A percentile compares a stretch with the other conserved stretches of the same genome.
These are phyloP conservation scores for Dothistroma pini DNA, from an alignment of 2,329 filamentous ascomycete genomes.

Conservation along the genomic window DNA sequence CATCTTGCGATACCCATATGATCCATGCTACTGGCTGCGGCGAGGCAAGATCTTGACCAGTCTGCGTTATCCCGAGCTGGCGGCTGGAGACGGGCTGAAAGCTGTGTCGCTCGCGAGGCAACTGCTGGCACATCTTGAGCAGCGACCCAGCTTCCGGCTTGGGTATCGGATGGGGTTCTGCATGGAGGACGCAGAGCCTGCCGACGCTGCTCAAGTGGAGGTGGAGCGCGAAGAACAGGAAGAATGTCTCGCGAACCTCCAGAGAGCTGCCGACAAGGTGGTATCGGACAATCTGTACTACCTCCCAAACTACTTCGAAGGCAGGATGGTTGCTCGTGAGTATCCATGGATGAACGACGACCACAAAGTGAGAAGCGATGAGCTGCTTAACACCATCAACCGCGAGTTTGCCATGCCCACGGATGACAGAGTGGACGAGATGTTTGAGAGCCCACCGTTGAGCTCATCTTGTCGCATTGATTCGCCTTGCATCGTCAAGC, in stretches of 20 bases:
- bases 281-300: constrained; percentile 15
- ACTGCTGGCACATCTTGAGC: constrained; percentile 11
- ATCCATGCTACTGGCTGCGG: constrained; percentile 25
- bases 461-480: not conserved
- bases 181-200: constrained; percentile 23
- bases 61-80: constrained; percentile 31
- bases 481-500: constrained; percentile 15
- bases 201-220: constrained; percentile 4
- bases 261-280: constrained; percentile 15
- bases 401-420: constrained; percentile 16
- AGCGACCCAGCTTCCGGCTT: constrained; percentile 16
- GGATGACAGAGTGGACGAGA: constrained; percentile 1
- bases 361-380: constrained; percentile 11
- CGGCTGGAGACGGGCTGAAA: constrained; percentile 29
- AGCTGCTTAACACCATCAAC: constrained; percentile 13
- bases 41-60: constrained; percentile 19
- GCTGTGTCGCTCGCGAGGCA: constrained; percentile 20
- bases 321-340: constrained; percentile 17
- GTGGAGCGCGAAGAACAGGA: constrained; percentile 6
- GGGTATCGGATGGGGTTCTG: constrained; percentile 28
- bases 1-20: constrained; percentile 25
- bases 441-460: not conserved
- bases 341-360: constrained; percentile 31
- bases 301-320: constrained; percentile 15
- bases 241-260: constrained; percentile 11